phyloP scores from a whole-genome alignment of 2,329 filamentous ascomycete genomes.

The Paraconiothyrium brasiliense region DNA sequence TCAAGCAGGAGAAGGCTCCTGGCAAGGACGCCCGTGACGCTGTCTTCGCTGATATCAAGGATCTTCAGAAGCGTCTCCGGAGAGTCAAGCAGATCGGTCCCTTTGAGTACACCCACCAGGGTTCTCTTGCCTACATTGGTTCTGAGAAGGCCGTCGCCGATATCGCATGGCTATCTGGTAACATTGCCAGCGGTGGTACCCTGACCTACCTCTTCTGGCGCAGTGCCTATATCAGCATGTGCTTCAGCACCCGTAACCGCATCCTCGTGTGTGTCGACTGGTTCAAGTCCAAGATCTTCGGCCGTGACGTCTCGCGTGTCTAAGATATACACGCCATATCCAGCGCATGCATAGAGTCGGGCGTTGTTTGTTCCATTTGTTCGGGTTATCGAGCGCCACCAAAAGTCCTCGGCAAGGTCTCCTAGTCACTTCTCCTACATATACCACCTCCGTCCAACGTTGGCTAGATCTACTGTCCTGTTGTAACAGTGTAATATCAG shows the following conservation, averaged over 20 bases:
- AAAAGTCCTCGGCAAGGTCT: constrained; percentile 13
- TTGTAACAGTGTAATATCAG: constrained; percentile 17
- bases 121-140: constrained; percentile 95
- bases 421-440: constrained; percentile 3
- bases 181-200: constrained; percentile 90
- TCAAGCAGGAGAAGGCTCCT: constrained; percentile 70
- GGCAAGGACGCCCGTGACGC: constrained; percentile 68
- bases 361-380: constrained; percentile 16
- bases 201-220: constrained; percentile 99
- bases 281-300: constrained; percentile 96
- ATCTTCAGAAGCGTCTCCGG: constrained; percentile 84
- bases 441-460: constrained; percentile 13
- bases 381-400: constrained; percentile 7
- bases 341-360: constrained; percentile 13
- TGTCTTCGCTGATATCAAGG: constrained; percentile 79
- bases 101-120: constrained; percentile 98
- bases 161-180: constrained; percentile 96
- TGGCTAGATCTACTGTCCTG: constrained; percentile 7
- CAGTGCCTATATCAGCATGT: constrained; percentile 98
- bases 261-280: constrained; percentile 93
- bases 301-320: constrained; percentile 89
- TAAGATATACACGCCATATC: constrained; percentile 16
- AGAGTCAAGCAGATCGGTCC: constrained; percentile 94
- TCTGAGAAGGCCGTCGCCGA: constrained; percentile 98
- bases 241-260: constrained; percentile 98